These are phyloP conservation scores for Epichloe uncinata DNA, from an alignment of 2,329 filamentous ascomycete genomes.

Conservation along the genomic window DNA sequence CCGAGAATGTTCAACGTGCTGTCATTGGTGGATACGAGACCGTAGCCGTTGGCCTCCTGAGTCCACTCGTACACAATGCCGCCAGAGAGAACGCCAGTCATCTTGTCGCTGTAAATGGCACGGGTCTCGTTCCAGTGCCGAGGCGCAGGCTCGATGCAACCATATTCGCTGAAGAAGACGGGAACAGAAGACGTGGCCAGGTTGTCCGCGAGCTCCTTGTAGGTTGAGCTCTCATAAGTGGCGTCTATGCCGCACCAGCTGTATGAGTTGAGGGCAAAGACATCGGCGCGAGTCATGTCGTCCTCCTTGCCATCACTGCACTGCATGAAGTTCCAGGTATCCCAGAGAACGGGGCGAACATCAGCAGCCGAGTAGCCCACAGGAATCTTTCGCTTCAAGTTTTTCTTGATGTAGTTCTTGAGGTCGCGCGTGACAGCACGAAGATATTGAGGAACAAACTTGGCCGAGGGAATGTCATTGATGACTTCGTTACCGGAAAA, in stretches of 20 bases:
- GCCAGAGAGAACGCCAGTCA: slow-evolving; percentile 57
- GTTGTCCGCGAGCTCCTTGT: slow-evolving; percentile 47
- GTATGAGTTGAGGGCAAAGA: slow-evolving; percentile 64
- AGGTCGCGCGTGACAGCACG: slow-evolving; percentile 66
- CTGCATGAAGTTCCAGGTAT: slow-evolving; percentile 64
- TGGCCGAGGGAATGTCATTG: slow-evolving; percentile 47
- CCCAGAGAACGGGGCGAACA: slow-evolving; percentile 58
- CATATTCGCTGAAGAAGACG: slow-evolving; percentile 72
- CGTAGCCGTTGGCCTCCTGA: slow-evolving; percentile 54
- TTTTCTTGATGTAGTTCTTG: slow-evolving; percentile 67
- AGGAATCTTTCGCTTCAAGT: slow-evolving; percentile 53
- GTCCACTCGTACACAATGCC: slow-evolving; percentile 74
- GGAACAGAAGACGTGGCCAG: slow-evolving; percentile 56
- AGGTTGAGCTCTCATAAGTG: slow-evolving; percentile 48
- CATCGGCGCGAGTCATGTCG: slow-evolving; percentile 52
- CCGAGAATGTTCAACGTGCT: slow-evolving; percentile 44
- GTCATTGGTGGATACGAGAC: slow-evolving; percentile 48
- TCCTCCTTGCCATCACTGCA: slow-evolving; percentile 44
- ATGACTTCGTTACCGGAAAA: slow-evolving; percentile 74
- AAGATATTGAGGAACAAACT: slow-evolving; percentile 53
- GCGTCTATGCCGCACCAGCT: slow-evolving; percentile 55
- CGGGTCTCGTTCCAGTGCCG: slow-evolving; percentile 65
- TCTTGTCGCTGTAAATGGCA: slow-evolving; percentile 56
- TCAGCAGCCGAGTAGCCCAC: slow-evolving; percentile 74
- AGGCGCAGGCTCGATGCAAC: slow-evolving; percentile 60